A percentile compares a stretch with the other conserved stretches of the same genome.
phyloP scores from a whole-genome alignment of 495 filamentous ascomycete species.

The Amorphotheca resinae region DNA sequence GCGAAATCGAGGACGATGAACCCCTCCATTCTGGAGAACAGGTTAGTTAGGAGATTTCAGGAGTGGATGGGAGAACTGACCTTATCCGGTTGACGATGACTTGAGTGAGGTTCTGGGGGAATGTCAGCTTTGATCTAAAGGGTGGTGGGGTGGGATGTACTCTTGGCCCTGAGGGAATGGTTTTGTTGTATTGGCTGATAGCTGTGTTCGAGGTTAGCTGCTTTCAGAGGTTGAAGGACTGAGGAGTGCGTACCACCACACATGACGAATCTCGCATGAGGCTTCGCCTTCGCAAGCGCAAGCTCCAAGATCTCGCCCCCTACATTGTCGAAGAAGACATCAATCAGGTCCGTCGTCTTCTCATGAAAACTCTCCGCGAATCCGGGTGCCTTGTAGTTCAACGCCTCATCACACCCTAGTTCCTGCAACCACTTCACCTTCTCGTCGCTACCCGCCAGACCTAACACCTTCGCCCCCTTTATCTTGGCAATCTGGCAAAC shows the following conservation, averaged over 20 bases:
- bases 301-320: slow-evolving; percentile 53
- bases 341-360: slow-evolving; percentile 49
- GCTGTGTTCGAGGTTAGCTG: slow-evolving; percentile 31
- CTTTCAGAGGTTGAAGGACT: too few relatives aligned
- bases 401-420: slow-evolving; percentile 50
- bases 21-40: neutral
- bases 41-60: neutral
- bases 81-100: slow-evolving; percentile 28
- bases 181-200: slow-evolving; percentile 16
- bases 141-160: slow-evolving; percentile 17
- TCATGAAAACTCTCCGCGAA: slow-evolving; percentile 45
- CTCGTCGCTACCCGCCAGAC: slow-evolving; percentile 52
- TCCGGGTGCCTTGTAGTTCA: slow-evolving; percentile 51
- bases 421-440: slow-evolving; percentile 49
- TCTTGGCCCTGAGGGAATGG: neutral
- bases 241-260: slow-evolving; percentile 40
- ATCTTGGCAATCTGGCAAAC: slow-evolving; percentile 59
- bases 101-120: slow-evolving; percentile 29
- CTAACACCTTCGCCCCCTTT: slow-evolving; percentile 44
- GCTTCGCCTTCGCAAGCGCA: slow-evolving; percentile 42
- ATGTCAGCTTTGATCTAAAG: too few relatives aligned
- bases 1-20: slow-evolving; percentile 4
- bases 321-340: slow-evolving; percentile 64
- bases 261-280: slow-evolving; percentile 44
- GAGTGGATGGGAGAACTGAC: too few relatives aligned